phyloP scores from a whole-genome alignment of 331 rosid genomes.

The Malus hybrid region DNA sequence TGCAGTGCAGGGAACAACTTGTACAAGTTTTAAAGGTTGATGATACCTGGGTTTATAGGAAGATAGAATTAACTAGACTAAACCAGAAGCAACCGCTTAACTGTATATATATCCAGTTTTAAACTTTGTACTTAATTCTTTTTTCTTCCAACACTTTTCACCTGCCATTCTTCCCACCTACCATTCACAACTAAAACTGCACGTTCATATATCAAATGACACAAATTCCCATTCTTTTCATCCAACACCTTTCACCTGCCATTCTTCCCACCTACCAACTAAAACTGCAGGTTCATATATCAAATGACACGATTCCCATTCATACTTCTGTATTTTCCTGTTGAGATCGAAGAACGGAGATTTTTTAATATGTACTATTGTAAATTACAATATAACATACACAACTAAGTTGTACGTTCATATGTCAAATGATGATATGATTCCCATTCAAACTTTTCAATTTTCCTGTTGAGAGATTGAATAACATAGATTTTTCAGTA shows the following conservation, averaged over 20 bases:
- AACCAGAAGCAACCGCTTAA: slow-evolving; percentile 7
- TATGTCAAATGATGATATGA: no score
- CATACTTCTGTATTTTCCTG: background rate
- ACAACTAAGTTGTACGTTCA: no score
- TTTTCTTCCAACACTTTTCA: background rate
- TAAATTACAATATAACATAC: background rate
- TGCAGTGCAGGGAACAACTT: slow-evolving; percentile 1
- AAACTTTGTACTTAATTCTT: background rate
- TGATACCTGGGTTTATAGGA: background rate
- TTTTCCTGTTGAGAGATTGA: no score
- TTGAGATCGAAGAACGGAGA: background rate
- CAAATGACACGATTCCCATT: background rate
- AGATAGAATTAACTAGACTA: background rate
- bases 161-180: background rate
- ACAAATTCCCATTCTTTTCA: background rate
- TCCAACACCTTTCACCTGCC: background rate
- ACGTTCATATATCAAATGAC: background rate
- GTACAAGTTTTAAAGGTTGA: background rate
- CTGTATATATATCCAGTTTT: background rate
- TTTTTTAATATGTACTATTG: no score
- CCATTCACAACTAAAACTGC: background rate
- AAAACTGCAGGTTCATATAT: background rate
- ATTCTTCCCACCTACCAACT: background rate
- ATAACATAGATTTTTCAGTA: no score
- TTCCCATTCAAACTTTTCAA: no score